phyloP scores from a whole-genome alignment of 2,329 filamentous ascomycete species.

The Diaporthe australafricana region DNA sequence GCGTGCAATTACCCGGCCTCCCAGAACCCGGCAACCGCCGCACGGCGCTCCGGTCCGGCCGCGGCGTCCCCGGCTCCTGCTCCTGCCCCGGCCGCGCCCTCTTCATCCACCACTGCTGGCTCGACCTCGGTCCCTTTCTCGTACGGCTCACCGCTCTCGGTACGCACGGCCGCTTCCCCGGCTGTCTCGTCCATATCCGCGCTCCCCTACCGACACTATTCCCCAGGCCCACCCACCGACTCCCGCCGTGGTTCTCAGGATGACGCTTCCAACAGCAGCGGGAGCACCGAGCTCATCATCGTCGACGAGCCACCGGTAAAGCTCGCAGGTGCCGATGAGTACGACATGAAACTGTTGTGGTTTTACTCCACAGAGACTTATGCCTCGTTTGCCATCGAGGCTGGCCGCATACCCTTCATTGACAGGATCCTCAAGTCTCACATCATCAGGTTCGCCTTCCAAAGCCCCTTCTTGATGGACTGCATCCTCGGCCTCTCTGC shows the following conservation, averaged over 20 bases:
- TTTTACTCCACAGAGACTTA: slow-evolving; percentile 63
- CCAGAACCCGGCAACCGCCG: background rate
- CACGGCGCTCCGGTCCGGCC: slow-evolving; percentile 34
- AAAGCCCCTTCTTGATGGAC: slow-evolving; percentile 66
- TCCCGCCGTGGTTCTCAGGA: slow-evolving; percentile 34
- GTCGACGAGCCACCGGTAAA: slow-evolving; percentile 51
- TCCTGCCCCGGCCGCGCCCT: background rate
- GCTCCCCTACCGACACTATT: background rate
- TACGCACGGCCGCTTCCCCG: slow-evolving; percentile 23
- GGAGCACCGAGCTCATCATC: slow-evolving; percentile 45
- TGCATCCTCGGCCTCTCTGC: slow-evolving; percentile 64
- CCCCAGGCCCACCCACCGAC: background rate
- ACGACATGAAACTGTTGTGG: slow-evolving; percentile 67
- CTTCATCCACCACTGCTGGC: background rate
- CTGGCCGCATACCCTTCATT: slow-evolving; percentile 48
- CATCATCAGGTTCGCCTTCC: slow-evolving; percentile 62
- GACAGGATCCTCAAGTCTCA: slow-evolving; percentile 58
- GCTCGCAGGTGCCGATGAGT: slow-evolving; percentile 48
- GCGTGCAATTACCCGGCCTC: slow-evolving; percentile 57
- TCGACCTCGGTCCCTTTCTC: slow-evolving; percentile 8
- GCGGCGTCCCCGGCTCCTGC: background rate
- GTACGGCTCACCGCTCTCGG: slow-evolving; percentile 32
- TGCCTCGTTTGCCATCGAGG: slow-evolving; percentile 57
- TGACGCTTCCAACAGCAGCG: slow-evolving; percentile 29
- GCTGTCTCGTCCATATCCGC: slow-evolving; percentile 15